Evolutionary conservation across 805 yeast genomes (phyloP), one percentile per base, ranked within the genome.

Genomic region (Naumovozyma castellii): DNA sequence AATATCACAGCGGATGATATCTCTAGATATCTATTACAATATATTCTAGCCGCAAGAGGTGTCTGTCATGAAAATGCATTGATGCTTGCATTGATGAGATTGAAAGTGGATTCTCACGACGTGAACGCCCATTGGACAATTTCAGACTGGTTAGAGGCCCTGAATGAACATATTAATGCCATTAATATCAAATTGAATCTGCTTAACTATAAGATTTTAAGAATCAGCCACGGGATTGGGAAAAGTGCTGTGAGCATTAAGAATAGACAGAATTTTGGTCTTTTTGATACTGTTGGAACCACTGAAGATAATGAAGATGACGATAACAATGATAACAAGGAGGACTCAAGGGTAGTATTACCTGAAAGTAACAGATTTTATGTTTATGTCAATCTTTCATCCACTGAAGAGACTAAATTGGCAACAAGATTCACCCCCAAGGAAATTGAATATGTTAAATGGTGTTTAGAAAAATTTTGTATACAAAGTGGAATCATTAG

Each of bases 371-470:
- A 40, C 32, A 43, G 49, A 32, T 56, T 46, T 36, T 57, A 53
- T 32, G 53, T 56, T 15, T 57, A 57, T 34, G 42, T 51, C 4
- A 58, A 59, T 40, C 19, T 40, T 9, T 45, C 37, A 20, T 48
- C 54, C 12, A 49, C 45, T 14, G 51, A 47, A 2, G 59, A 56
- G 32, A 49, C 57, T 2, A 49, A 50, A 41, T 25, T 54, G n/a
- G 61, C 62, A 4, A 57, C 64, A 0, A 36, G 45, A 25, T 53
- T 54, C 42, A 44, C 45, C 8, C 42, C 44, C 5, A 48, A 44
- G 16, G 64, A 59, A 37, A 47, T 58, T 6, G 51, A 47, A 16
- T 59, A 51, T 38, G 45, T 58, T 33, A 56, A 58, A 37, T 54
- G 53, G 53, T 39, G 51, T 17, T 39, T 59, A n/a, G 50, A 48